phyloP scores from a whole-genome alignment of 805 yeast species.

The Wickerhamomyces bovis region DNA sequence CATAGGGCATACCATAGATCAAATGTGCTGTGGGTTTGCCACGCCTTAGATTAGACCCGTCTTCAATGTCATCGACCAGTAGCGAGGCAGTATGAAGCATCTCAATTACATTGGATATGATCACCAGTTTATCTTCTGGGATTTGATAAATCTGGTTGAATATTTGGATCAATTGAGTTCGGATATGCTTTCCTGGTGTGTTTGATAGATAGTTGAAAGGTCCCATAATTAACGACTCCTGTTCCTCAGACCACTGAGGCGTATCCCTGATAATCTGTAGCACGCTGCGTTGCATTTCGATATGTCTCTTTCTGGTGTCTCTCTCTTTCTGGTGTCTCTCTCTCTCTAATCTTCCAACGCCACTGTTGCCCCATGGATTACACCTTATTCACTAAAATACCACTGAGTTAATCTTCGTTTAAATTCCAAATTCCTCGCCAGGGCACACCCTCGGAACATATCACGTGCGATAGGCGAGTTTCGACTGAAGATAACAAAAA shows the following conservation, averaged over 20 bases:
- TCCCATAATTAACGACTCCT: conserved; percentile 14
- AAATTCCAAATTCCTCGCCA: no score
- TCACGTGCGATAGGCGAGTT: not conserved
- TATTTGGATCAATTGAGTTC: conserved; percentile 36
- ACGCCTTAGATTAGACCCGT: conserved; percentile 60
- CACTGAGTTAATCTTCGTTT: no score
- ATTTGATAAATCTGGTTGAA: conserved; percentile 49
- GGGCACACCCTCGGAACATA: no score
- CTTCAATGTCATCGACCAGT: conserved; percentile 86
- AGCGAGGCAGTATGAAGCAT: conserved; percentile 61
- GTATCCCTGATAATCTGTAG: conserved; percentile 3
- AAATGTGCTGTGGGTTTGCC: conserved; percentile 78
- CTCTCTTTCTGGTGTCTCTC: no score
- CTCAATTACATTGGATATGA: conserved; percentile 45
- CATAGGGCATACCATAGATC: conserved; percentile 69
- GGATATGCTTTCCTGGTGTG: conserved; percentile 22
- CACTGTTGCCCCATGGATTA: no score
- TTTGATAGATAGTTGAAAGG: conserved; percentile 21
- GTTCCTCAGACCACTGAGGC: conserved; percentile 6
- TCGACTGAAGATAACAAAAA: not conserved
- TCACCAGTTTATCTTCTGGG: conserved; percentile 30
- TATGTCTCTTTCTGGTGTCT: no score
- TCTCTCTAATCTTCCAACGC: no score
- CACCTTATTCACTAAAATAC: no score
- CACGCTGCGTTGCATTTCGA: not conserved